A percentile compares a stretch with the other conserved stretches of the same genome.
These are phyloP conservation scores for Pseudopyricularia javanii DNA, from an alignment of 2,329 filamentous ascomycete genomes.

Conservation along the genomic window DNA sequence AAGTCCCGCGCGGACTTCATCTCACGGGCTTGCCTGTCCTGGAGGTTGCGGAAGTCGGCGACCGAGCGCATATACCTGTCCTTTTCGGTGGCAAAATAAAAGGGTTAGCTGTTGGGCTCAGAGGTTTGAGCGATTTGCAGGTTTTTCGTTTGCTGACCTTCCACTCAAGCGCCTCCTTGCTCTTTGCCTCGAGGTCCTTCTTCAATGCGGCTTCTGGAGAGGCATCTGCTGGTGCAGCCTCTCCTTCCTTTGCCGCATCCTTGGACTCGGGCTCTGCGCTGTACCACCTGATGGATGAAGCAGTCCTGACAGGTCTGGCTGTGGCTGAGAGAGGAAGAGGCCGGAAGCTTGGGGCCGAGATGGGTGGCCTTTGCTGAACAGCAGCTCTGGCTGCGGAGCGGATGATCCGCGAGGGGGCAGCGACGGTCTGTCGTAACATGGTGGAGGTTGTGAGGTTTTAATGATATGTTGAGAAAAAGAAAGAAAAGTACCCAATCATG, in stretches of 20 bases:
- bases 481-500: neutral
- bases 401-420: slow-evolving; percentile 29
- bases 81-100: slow-evolving; percentile 29
- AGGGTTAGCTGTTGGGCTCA: neutral
- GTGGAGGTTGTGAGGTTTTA: slow-evolving; percentile 3
- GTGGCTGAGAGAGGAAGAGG: slow-evolving; percentile 21
- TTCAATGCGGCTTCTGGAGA: slow-evolving; percentile 26
- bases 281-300: slow-evolving; percentile 29
- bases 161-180: slow-evolving; percentile 53
- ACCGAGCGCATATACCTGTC: slow-evolving; percentile 90
- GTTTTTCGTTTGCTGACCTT: slow-evolving; percentile 49
- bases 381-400: slow-evolving; percentile 25
- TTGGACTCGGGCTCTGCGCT: slow-evolving; percentile 28
- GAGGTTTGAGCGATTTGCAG: too few species aligned
- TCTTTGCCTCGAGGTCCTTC: slow-evolving; percentile 39
- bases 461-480: neutral
- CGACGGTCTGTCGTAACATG: slow-evolving; percentile 34
- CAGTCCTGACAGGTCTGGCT: slow-evolving; percentile 2
- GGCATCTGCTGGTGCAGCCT: slow-evolving; percentile 18
- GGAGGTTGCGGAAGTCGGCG: slow-evolving; percentile 95
- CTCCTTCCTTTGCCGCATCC: slow-evolving; percentile 13
- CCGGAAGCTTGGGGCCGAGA: slow-evolving; percentile 9
- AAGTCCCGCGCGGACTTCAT: slow-evolving; percentile 81
- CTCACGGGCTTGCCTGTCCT: slow-evolving; percentile 86
- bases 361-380: slow-evolving; percentile 19